These are phyloP conservation scores for Aspergillus sparsus DNA, from an alignment of 495 filamentous ascomycete genomes.

Conservation along the genomic window DNA sequence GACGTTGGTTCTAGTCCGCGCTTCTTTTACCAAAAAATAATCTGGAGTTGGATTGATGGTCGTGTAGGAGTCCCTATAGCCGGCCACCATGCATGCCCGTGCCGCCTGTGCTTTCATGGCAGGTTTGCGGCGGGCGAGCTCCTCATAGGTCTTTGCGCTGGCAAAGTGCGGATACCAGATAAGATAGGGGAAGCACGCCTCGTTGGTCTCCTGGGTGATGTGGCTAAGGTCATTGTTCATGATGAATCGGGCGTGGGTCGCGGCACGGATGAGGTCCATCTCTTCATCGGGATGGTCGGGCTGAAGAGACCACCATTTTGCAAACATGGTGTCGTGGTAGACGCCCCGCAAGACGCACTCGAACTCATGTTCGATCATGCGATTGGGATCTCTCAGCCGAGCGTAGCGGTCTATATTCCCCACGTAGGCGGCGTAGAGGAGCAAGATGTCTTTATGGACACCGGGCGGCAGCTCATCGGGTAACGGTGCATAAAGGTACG, in stretches of 20 bases:
- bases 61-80: not conserved
- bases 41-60: too few species aligned
- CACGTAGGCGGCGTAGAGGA: slow-evolving; percentile 27
- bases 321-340: slow-evolving; percentile 29
- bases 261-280: not conserved
- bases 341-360: slow-evolving; percentile 27
- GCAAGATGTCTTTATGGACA: slow-evolving; percentile 29
- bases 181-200: not conserved
- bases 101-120: not conserved
- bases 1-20: too few species aligned
- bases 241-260: slow-evolving; percentile 4
- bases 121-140: not conserved
- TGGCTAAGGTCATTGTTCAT: slow-evolving; percentile 9
- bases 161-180: slow-evolving; percentile 1
- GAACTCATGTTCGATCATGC: slow-evolving; percentile 17
- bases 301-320: slow-evolving; percentile 26
- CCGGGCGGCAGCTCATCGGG: slow-evolving; percentile 26
- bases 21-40: too few species aligned
- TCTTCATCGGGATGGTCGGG: not conserved
- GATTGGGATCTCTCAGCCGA: slow-evolving; percentile 20
- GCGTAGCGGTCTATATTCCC: slow-evolving; percentile 30
- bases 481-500: slow-evolving; percentile 17
- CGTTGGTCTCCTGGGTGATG: not conserved
- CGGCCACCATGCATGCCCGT: not conserved
- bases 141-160: not conserved